phyloP scores from a whole-genome alignment of 129 eudicot species.

The Smallanthus sonchifolius region DNA sequence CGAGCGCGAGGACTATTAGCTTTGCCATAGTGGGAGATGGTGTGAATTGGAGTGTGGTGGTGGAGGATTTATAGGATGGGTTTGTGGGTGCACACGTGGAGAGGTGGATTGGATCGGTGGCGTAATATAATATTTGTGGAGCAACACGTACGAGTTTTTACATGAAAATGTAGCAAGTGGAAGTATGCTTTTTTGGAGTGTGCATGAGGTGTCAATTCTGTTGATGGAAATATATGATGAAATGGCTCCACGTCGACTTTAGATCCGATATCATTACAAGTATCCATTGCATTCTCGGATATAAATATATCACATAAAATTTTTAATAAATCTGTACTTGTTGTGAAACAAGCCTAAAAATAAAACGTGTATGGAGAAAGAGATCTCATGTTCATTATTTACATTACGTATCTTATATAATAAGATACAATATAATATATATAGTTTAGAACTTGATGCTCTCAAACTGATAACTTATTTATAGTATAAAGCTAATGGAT shows the following conservation, averaged over 20 bases:
- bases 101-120: conserved; percentile 3
- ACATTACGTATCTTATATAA: too few species aligned
- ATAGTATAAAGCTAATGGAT: too few species aligned
- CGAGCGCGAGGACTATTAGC: background rate
- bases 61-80: conserved; percentile 16
- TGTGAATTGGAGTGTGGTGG: conserved; percentile 2
- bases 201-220: background rate
- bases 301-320: too few species aligned
- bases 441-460: too few species aligned
- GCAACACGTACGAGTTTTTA: conserved; percentile 22
- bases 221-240: background rate
- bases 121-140: background rate
- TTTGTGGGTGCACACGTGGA: background rate
- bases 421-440: too few species aligned
- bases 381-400: too few species aligned
- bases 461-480: too few species aligned
- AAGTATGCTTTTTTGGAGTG: background rate
- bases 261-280: too few species aligned
- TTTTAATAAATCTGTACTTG: too few species aligned
- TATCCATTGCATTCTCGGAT: too few species aligned
- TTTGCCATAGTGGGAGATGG: conserved; percentile 15
- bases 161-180: background rate
- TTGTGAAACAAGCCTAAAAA: too few species aligned
- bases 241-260: background rate
- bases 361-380: too few species aligned